Conservation (phyloP, 1,284 basidiomycete genomes). For the Cutaneotrichosporon sp. region DNA sequence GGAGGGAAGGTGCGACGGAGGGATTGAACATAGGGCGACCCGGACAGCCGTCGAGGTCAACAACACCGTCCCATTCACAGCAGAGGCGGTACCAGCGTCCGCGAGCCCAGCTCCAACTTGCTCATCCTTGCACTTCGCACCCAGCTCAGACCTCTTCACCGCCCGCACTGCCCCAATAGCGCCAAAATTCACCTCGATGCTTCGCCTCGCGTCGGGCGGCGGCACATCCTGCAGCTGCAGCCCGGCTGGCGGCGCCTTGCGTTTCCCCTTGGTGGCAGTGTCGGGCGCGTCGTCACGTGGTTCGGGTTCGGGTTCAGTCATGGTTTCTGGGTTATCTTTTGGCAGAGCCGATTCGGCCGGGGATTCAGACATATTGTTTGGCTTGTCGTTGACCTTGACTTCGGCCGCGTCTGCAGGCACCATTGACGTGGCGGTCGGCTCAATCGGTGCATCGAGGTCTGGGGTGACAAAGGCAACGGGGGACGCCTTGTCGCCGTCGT, state of each 20-base stretch:
- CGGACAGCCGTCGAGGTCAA: too few species aligned
- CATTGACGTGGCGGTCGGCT: background rate
- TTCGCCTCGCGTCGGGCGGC: background rate
- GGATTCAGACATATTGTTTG: too few species aligned
- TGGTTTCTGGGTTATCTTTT: too few species aligned
- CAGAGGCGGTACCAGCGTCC: background rate
- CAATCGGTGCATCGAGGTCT: background rate
- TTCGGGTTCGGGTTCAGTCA: too few species aligned
- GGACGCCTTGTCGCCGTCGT: slow-evolving; percentile 12
- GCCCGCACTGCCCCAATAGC: background rate
- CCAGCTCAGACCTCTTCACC: background rate
- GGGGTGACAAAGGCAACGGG: background rate
- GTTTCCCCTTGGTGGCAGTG: slow-evolving; percentile 1
- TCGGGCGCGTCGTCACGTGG: slow-evolving; percentile 2
- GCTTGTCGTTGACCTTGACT: too few species aligned
- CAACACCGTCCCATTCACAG: too few species aligned
- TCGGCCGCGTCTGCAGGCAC: background rate
- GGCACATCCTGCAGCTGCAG: slow-evolving; percentile 16
- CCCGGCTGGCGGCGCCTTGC: slow-evolving; percentile 5
- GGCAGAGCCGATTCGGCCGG: too few species aligned
- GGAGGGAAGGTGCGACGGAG: too few species aligned
- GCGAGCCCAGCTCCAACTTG: background rate
- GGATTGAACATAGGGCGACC: too few species aligned
- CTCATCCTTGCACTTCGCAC: background rate
- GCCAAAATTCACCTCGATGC: slow-evolving; percentile 17